These are phyloP conservation scores for Dactylellina drechsleri DNA, from an alignment of 2,329 filamentous ascomycete species.

Conservation along the genomic window DNA sequence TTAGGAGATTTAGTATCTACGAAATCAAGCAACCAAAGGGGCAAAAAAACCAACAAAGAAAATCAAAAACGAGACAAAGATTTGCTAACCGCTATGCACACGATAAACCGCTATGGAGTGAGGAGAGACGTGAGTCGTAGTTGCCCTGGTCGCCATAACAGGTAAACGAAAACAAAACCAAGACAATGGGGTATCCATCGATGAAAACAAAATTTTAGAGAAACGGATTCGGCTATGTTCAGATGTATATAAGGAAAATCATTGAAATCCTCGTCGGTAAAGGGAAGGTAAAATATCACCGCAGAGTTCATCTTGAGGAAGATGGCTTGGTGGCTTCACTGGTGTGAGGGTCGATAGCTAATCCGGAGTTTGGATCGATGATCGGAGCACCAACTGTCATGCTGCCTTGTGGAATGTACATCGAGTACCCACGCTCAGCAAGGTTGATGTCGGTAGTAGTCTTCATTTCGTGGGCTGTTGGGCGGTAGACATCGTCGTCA, in stretches of 20 bases:
- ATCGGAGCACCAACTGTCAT: constrained; percentile 43
- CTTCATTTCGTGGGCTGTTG: constrained; percentile 53
- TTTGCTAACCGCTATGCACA: constrained; percentile 41
- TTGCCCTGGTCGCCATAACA: constrained; percentile 41
- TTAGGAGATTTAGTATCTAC: constrained; percentile 22
- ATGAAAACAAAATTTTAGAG: constrained; percentile 26
- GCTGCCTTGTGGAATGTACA: constrained; percentile 30
- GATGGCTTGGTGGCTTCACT: constrained; percentile 54
- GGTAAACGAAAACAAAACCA: constrained; percentile 20
- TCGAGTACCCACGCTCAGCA: constrained; percentile 52
- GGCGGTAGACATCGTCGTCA: constrained; percentile 52
- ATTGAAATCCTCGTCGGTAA: constrained; percentile 33
- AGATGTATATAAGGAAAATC: constrained; percentile 25
- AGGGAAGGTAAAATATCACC: constrained; percentile 10
- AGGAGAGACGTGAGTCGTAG: constrained; percentile 51
- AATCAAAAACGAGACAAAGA: constrained; percentile 17
- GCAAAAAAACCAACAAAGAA: constrained; percentile 1
- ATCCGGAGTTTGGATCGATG: constrained; percentile 54
- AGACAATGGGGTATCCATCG: constrained; percentile 52
- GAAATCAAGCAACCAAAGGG: constrained; percentile 17
- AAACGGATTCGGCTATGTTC: constrained; percentile 51
- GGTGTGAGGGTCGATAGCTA: constrained; percentile 53
- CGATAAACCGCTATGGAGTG: constrained; percentile 24
- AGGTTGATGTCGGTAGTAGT: constrained; percentile 50
- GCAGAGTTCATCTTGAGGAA: constrained; percentile 23